These are phyloP conservation scores for Plasmodium vivax DNA, from an alignment of 169 alveolate species.

Conservation along the genomic window DNA sequence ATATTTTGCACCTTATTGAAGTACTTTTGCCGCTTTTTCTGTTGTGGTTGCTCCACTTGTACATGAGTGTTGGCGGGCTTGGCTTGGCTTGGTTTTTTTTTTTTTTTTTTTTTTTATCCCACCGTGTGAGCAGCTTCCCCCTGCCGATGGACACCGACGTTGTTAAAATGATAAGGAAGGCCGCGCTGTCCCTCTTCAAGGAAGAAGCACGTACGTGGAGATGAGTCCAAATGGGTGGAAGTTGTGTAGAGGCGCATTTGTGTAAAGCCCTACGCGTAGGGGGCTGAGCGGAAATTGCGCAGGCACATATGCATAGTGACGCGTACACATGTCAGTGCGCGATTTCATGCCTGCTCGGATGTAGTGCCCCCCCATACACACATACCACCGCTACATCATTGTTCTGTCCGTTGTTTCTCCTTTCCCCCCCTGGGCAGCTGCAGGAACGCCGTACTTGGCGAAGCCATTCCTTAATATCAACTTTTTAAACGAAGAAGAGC, in stretches of 20 bases:
- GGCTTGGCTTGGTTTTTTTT: not conserved
- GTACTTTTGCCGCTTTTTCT: not conserved
- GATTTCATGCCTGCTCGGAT: not conserved
- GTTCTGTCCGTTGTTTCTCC: not conserved
- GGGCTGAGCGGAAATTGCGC: not conserved
- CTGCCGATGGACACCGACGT: not conserved
- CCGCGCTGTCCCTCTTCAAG: not conserved
- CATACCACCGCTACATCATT: not conserved
- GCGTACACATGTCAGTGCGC: not conserved
- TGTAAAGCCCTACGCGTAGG: not conserved
- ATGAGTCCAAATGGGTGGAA: not conserved
- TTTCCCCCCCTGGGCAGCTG: not conserved
- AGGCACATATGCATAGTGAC: not conserved
- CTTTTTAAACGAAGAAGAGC: slow-evolving; percentile 58
- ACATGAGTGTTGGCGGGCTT: not conserved
- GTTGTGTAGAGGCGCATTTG: not conserved
- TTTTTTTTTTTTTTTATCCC: not conserved
- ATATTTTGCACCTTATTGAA: not conserved
- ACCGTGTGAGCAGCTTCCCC: not conserved
- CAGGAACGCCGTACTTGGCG: slow-evolving; percentile 81
- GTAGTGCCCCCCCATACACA: not conserved
- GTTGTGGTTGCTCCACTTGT: not conserved
- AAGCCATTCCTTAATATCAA: slow-evolving; percentile 83
- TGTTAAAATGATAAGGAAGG: slow-evolving; percentile 3
- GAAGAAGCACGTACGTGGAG: slow-evolving; percentile 7